Evolutionary conservation across 441 rosid genomes (phyloP).

Genomic region (Erodium moschatum): DNA sequence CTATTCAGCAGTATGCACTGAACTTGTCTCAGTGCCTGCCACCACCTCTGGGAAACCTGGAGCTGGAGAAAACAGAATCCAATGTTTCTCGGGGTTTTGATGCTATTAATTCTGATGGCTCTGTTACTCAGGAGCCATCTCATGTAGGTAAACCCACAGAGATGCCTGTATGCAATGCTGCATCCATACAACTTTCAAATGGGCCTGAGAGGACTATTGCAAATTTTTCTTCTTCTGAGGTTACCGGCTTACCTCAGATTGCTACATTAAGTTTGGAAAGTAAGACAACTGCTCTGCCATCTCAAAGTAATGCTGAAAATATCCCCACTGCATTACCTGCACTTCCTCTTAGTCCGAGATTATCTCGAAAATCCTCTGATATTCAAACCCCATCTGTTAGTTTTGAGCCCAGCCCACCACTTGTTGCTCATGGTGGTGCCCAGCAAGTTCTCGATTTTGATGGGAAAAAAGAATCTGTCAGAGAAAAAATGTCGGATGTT

Average conservation of each 20-base stretch:
- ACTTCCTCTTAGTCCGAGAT: slow-evolving; percentile 47
- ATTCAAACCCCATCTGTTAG: slow-evolving; percentile 33
- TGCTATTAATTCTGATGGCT: slow-evolving; percentile 25
- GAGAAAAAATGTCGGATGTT: slow-evolving; percentile 29
- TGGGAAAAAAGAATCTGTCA: slow-evolving; percentile 18
- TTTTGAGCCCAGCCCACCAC: slow-evolving; percentile 25
- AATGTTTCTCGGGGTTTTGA: slow-evolving; percentile 26
- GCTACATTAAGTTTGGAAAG: slow-evolving; percentile 28
- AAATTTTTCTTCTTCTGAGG: slow-evolving; percentile 36
- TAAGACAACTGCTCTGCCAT: slow-evolving; percentile 31
- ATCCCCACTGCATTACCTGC: slow-evolving; percentile 31
- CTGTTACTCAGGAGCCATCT: slow-evolving; percentile 30
- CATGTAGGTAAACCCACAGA: slow-evolving; percentile 32
- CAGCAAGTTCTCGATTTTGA: slow-evolving; percentile 30
- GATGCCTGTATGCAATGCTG: slow-evolving; percentile 23
- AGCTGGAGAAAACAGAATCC: slow-evolving; percentile 36
- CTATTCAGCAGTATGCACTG: slow-evolving; percentile 48
- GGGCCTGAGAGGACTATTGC: slow-evolving; percentile 31
- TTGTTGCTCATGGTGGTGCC: slow-evolving; percentile 33
- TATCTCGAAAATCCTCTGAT: slow-evolving; percentile 47
- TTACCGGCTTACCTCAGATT: slow-evolving; percentile 29
- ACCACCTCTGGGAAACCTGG: slow-evolving; percentile 33
- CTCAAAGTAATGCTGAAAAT: slow-evolving; percentile 31
- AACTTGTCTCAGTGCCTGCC: slow-evolving; percentile 46
- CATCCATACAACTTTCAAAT: slow-evolving; percentile 22